Evolutionary conservation across 257 asterid species (phyloP).

Genomic region (Orobanche coerulescens): DNA sequence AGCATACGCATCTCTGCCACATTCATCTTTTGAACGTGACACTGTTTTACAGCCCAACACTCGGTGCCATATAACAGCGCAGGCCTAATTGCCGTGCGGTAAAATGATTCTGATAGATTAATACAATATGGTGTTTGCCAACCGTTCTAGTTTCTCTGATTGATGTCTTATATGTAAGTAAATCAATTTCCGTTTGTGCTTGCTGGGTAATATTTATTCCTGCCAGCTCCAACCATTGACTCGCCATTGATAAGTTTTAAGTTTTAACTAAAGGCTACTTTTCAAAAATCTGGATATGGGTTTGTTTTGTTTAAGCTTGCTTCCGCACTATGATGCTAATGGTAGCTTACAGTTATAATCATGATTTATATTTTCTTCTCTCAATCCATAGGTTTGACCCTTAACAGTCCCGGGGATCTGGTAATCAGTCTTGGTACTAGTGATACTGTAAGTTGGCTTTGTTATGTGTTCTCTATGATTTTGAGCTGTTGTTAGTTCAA

Average conservation of each 20-base stretch:
- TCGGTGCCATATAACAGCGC: no score
- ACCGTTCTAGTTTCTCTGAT: background rate
- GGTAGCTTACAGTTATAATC: background rate
- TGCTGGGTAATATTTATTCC: background rate
- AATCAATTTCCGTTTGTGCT: background rate
- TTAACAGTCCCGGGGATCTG: conserved; percentile 73
- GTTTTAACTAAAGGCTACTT: background rate
- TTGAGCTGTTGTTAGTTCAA: background rate
- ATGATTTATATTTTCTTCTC: conserved; percentile 12
- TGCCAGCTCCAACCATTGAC: background rate
- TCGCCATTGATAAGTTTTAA: no score
- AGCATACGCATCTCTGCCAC: no score
- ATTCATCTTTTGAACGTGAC: no score
- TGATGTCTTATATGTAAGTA: background rate
- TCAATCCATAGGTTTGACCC: conserved; percentile 76
- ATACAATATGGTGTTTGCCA: no score
- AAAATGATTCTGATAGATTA: no score
- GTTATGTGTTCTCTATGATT: background rate
- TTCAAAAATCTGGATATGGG: background rate
- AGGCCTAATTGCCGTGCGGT: no score
- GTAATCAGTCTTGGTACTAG: conserved; percentile 97
- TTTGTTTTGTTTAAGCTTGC: background rate
- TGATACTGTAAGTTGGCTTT: conserved; percentile 64
- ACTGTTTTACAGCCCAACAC: no score
- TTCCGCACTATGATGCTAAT: background rate